A percentile compares a stretch with the other conserved stretches of the same genome.
These are phyloP conservation scores for Debaryomyces tyrocola DNA, from an alignment of 805 yeast genomes.

Conservation along the genomic window DNA sequence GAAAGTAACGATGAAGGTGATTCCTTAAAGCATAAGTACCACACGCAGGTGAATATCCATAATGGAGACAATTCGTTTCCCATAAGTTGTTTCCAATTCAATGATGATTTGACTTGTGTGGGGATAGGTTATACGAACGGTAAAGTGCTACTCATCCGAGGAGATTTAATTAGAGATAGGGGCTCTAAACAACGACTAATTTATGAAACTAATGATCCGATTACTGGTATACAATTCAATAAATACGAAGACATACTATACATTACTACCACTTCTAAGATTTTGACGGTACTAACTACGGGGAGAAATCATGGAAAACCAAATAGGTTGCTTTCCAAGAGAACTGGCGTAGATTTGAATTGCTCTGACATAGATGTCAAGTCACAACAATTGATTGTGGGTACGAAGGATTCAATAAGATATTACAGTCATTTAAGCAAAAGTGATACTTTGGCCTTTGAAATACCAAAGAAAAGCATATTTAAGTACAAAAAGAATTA, in stretches of 20 bases:
- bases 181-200: constrained; percentile 86
- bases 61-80: constrained; percentile 82
- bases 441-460: constrained; percentile 54
- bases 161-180: constrained; percentile 83
- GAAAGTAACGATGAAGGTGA: not conserved
- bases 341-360: constrained; percentile 49
- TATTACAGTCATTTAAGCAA: constrained; percentile 60
- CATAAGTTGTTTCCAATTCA: constrained; percentile 60
- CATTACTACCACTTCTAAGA: constrained; percentile 72
- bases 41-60: constrained; percentile 59
- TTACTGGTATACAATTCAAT: constrained; percentile 71
- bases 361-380: constrained; percentile 45
- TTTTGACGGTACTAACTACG: constrained; percentile 70
- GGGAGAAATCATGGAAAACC: constrained; percentile 77
- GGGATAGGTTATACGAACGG: constrained; percentile 88
- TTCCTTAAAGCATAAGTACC: constrained; percentile 39
- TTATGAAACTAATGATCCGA: constrained; percentile 73
- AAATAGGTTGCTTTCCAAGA: constrained; percentile 43
- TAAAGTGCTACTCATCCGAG: constrained; percentile 74
- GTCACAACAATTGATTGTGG: constrained; percentile 59
- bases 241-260: constrained; percentile 54
- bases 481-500: constrained; percentile 51
- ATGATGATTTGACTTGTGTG: constrained; percentile 57
- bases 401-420: constrained; percentile 59
- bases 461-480: constrained; percentile 53